Percentiles rank a stretch among this genome's conserved stretches.
Conservation (phyloP, 768 basidiomycete genomes). For the Boletus insuetus region DNA sequence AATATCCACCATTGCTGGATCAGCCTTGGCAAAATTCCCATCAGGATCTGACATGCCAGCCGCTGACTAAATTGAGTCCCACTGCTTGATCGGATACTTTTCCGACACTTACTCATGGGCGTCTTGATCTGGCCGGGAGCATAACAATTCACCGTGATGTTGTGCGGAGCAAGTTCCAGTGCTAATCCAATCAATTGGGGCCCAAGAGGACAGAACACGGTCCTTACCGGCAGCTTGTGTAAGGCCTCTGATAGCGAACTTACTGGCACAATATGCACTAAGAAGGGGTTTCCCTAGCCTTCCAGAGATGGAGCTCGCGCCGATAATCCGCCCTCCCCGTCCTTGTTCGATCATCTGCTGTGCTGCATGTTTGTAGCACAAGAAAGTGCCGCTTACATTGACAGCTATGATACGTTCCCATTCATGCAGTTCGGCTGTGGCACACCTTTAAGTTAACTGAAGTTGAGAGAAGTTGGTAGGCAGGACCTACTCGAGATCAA, state of each 20-base stretch:
- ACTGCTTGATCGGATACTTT: not conserved
- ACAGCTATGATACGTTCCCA: conserved; percentile 20
- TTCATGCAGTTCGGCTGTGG: not conserved
- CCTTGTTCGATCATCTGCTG: conserved; percentile 54
- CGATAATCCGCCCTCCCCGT: conserved; percentile 50
- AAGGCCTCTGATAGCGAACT: conserved; percentile 38
- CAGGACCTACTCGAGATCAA: not conserved
- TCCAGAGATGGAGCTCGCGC: conserved; percentile 23
- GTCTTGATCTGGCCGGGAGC: conserved; percentile 36
- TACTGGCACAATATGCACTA: conserved; percentile 29
- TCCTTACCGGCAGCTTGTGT: conserved; percentile 36
- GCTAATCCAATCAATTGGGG: not conserved
- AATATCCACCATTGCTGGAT: not conserved
- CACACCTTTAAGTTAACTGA: not conserved
- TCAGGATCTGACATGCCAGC: not conserved
- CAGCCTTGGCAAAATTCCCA: not conserved
- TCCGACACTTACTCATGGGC: conserved; percentile 22
- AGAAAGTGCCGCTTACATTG: conserved; percentile 54
- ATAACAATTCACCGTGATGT: conserved; percentile 38
- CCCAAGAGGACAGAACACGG: not conserved
- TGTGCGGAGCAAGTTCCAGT: conserved; percentile 28
- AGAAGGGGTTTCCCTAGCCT: not conserved
- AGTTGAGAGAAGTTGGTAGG: too few relatives aligned
- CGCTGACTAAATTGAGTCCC: not conserved
- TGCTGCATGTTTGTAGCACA: conserved; percentile 62